Percentiles rank a stretch among this genome's conserved stretches.
phyloP scores from a whole-genome alignment of 768 basidiomycete genomes.

The Lactarius sp. region DNA sequence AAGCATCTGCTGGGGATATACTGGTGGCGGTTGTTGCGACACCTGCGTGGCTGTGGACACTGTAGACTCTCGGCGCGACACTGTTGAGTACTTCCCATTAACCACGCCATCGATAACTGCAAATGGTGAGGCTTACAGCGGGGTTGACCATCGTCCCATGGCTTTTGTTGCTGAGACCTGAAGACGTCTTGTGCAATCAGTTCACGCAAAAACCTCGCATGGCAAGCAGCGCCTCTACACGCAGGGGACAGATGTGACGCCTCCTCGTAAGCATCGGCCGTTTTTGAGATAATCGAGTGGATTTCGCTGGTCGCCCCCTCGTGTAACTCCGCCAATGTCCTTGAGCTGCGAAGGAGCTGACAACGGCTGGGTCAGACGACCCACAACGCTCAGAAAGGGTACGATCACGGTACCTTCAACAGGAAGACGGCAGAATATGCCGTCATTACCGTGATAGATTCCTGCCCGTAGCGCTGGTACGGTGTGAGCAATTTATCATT shows the following conservation, averaged over 20 bases:
- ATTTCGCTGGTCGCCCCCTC: slow-evolving; percentile 62
- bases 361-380: slow-evolving; percentile 15
- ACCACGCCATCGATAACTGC: background rate
- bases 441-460: slow-evolving; percentile 80
- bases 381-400: background rate
- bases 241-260: slow-evolving; percentile 58
- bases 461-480: slow-evolving; percentile 73
- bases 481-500: slow-evolving; percentile 16
- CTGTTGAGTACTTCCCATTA: slow-evolving; percentile 8
- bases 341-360: slow-evolving; percentile 66
- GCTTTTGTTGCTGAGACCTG: slow-evolving; percentile 35
- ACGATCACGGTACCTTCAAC: slow-evolving; percentile 48
- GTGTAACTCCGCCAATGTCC: slow-evolving; percentile 50
- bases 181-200: slow-evolving; percentile 62
- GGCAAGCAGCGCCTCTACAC: slow-evolving; percentile 65
- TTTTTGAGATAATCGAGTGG: slow-evolving; percentile 56
- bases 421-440: slow-evolving; percentile 82
- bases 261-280: slow-evolving; percentile 75
- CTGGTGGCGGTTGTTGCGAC: slow-evolving; percentile 12
- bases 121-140: slow-evolving; percentile 4
- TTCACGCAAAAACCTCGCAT: slow-evolving; percentile 72
- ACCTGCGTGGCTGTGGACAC: slow-evolving; percentile 9
- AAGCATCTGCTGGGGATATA: slow-evolving; percentile 14
- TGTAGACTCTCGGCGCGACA: slow-evolving; percentile 13
- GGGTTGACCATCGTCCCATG: slow-evolving; percentile 14